Percentiles rank a stretch among this genome's conserved stretches.
Evolutionary conservation across 83 land plant genomes (phyloP).

Genomic region (Thuja plicata): DNA sequence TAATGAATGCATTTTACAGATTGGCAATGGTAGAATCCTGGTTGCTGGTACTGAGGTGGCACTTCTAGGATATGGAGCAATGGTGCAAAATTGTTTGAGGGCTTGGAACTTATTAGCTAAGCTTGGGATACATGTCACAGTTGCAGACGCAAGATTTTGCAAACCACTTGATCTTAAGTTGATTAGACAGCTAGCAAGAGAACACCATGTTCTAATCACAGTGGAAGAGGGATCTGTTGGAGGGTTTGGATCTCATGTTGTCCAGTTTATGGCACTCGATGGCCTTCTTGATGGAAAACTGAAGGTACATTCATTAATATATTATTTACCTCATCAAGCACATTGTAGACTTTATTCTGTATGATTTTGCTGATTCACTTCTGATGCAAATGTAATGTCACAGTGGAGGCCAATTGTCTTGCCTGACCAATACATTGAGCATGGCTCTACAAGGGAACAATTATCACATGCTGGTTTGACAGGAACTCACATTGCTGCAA

Average conservation of each 20-base stretch:
- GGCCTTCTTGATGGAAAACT: slow-evolving; percentile 64
- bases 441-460: slow-evolving; percentile 48
- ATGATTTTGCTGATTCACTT: neutral
- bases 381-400: neutral
- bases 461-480: slow-evolving; percentile 48
- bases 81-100: slow-evolving; percentile 66
- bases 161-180: slow-evolving; percentile 67
- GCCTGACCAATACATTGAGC: slow-evolving; percentile 57
- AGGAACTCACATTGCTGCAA: slow-evolving; percentile 61
- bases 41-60: slow-evolving; percentile 55
- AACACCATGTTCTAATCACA: slow-evolving; percentile 55
- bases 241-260: slow-evolving; percentile 77
- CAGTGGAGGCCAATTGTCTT: slow-evolving; percentile 66
- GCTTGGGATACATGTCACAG: slow-evolving; percentile 48
- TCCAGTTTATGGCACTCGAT: slow-evolving; percentile 67
- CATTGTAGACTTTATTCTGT: neutral
- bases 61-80: slow-evolving; percentile 65
- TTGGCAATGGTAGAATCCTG: slow-evolving; percentile 62
- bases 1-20: slow-evolving; percentile 26
- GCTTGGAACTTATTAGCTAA: slow-evolving; percentile 39
- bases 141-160: slow-evolving; percentile 80
- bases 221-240: slow-evolving; percentile 75
- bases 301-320: slow-evolving; percentile 38
- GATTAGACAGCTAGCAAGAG: slow-evolving; percentile 44
- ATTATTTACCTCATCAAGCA: neutral